Base-by-base conservation (phyloP, 306 rosid genomes). In the Canavalia gladiata region DNA sequence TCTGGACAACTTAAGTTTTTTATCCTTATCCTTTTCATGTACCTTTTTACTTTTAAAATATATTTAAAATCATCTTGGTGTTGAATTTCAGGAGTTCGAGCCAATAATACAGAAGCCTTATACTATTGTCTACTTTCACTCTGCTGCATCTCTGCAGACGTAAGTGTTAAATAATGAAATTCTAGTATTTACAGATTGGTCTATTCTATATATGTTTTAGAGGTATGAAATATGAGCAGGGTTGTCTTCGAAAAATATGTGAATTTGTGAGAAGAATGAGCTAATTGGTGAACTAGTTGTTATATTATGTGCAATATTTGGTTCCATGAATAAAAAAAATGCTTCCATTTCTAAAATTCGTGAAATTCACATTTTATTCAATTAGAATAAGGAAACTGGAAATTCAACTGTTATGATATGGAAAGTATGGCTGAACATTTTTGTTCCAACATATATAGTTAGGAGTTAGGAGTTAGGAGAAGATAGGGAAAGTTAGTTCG, bases 71-170 rank as follows among this genome's bases (percentile, higher is more conserved):
- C 62, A 39, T 59, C 56, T 67, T 82, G 39, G 8, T 81, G 54
- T 59, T 59, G 65, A 65, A 84, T 88, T 81, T 64, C 97, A 96
- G 99, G 98, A 96, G 87, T 96, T 96, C 60, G 99, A 96, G 90
- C 98, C 98, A 47, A 62, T 93, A 84, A 89, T 96, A 68, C 99
- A 96, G 86, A 96, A 87, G 92, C 97, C 99, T 69, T 96, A 90
- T 81, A 89, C 91, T 41, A 87, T 96, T 84, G 99, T 96, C 67
- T 93, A 96, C 83, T 88, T 94, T 85, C 99, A 93, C 87, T 96
- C 98, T 68, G 99, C 98, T 63, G 98, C 99, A 76, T 93, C 99
- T 77, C 87, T 96, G 86, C 97, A 96, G 65, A 74, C 84, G 99
- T 93, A 93, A 93, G 99, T 90, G 66, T 75, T 56, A 50, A 10